Evolutionary conservation across 805 yeast species (phyloP), one percentile per base, ranked within the genome.

Genomic region (Candida ovalis): DNA sequence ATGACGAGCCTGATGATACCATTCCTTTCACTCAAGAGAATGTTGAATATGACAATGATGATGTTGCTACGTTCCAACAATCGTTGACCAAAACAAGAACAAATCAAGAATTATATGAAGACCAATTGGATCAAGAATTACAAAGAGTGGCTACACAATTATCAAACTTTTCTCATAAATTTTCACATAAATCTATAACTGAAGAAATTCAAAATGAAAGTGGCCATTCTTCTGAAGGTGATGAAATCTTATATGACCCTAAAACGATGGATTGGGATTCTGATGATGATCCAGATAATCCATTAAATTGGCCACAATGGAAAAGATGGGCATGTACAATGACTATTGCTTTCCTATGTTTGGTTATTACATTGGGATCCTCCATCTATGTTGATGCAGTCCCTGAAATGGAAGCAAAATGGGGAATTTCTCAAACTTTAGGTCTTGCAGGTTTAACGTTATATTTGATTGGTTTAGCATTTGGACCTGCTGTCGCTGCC

Each of bases 291-390:
- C 72, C 70, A 43, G 87, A 61, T 24, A 79, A 84, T 60, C 92
- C 92, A 10, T 73, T 72, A 49, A 85, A 84, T 60, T 86, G 90
- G 90, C 75, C 87, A 3, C 23, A 44, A 3, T 69, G 76, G 76
- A 81, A 76, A 61, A 82, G 77, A 66, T 84, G 91, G 90, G 61
- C 63, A 37, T 68, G 78, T 48, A 84, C 91, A 1, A 76, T 81
- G 80, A 73, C 80, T 4, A 78, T 82, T 13, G 89, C 90, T 2
- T 50, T 71, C 21, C 69, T 81, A 42, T 85, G 91, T 71, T 71
- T 86, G 32, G 85, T 81, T 30, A 84, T 84, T 28, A 80, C 90
- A 0, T 75, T 86, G 62, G 92, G 94, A 22, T 83, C 91, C 0
- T 86, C 92, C 0, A 70, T 86, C 46, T 86, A 73, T 57, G 86